Conservation (phyloP, 73 alveolate genomes). For the Uronychia binucleata region DNA sequence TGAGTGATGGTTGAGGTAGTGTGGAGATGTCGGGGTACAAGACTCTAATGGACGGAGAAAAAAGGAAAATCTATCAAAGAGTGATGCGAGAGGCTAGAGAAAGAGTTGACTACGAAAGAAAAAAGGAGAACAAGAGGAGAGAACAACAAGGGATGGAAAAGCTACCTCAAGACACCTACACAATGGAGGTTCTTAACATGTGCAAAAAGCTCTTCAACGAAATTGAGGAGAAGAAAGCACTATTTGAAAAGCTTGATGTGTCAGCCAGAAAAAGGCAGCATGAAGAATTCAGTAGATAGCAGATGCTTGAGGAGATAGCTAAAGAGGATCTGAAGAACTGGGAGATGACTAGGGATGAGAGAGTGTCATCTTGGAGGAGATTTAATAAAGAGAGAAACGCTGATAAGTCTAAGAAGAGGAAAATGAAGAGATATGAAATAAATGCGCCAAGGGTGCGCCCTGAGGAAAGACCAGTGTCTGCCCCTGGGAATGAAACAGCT, state of each 20-base stretch:
- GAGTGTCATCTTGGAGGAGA: constrained; percentile 94
- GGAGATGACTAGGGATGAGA: constrained; percentile 94
- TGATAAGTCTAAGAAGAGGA: constrained; percentile 56
- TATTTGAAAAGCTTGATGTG: constrained; percentile 76
- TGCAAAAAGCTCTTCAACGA: constrained; percentile 88
- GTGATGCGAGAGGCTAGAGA: constrained; percentile 96
- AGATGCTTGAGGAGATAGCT: constrained; percentile 71
- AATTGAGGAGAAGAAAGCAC: constrained; percentile 91
- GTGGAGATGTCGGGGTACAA: constrained; percentile 45
- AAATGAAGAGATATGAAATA: constrained; percentile 54
- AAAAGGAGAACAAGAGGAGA: constrained; percentile 83
- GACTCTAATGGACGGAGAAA: constrained; percentile 88
- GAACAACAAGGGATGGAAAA: constrained; percentile 74
- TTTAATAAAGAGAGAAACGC: constrained; percentile 78
- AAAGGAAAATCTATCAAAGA: constrained; percentile 77
- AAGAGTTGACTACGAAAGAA: constrained; percentile 85
- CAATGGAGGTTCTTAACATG: constrained; percentile 83
- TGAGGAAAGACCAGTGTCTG: constrained; percentile 58
- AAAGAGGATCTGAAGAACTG: constrained; percentile 91
- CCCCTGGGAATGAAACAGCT: constrained; percentile 26
- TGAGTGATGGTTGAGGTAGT: constrained; percentile 2
- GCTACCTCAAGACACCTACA: constrained; percentile 89
- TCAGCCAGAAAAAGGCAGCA: constrained; percentile 81
- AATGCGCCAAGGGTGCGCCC: constrained; percentile 42
- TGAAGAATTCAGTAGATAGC: constrained; percentile 86